Conservation (phyloP, 2,329 filamentous ascomycete genomes). For the Colletotrichum sublineola region DNA sequence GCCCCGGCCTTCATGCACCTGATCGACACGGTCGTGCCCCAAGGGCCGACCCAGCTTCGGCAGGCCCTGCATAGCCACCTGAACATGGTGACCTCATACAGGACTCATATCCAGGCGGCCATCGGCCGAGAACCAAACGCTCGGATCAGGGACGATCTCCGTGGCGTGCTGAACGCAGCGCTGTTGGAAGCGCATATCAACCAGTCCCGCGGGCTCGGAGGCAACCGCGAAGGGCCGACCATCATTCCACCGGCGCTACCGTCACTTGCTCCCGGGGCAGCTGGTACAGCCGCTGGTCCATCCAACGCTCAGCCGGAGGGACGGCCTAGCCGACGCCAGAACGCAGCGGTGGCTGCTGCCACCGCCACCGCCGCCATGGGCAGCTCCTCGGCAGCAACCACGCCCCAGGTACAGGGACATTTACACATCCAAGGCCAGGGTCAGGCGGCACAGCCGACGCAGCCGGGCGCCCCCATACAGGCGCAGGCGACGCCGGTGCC, state of each 20-base stretch:
- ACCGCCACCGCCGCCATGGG: background rate
- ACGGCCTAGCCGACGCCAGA: background rate
- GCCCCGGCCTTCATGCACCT: slow-evolving; percentile 61
- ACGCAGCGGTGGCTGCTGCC: background rate
- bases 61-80: slow-evolving; percentile 62
- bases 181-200: slow-evolving; percentile 61
- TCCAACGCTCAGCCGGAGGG: background rate
- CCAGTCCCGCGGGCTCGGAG: slow-evolving; percentile 48
- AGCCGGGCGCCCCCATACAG: slow-evolving; percentile 40
- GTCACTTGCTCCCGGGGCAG: background rate
- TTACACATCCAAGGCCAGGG: slow-evolving; percentile 35
- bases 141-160: slow-evolving; percentile 61
- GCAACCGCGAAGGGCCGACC: slow-evolving; percentile 1
- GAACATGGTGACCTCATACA: slow-evolving; percentile 59
- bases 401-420: slow-evolving; percentile 33
- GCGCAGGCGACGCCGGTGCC: slow-evolving; percentile 38
- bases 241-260: slow-evolving; percentile 8
- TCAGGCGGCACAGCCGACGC: slow-evolving; percentile 13
- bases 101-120: slow-evolving; percentile 61
- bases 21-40: slow-evolving; percentile 66
- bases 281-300: background rate
- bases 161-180: slow-evolving; percentile 63
- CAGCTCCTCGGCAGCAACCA: background rate
- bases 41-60: slow-evolving; percentile 62
- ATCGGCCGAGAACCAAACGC: slow-evolving; percentile 67